phyloP scores from a whole-genome alignment of 768 basidiomycete species.

The Leccinum uliginosum region DNA sequence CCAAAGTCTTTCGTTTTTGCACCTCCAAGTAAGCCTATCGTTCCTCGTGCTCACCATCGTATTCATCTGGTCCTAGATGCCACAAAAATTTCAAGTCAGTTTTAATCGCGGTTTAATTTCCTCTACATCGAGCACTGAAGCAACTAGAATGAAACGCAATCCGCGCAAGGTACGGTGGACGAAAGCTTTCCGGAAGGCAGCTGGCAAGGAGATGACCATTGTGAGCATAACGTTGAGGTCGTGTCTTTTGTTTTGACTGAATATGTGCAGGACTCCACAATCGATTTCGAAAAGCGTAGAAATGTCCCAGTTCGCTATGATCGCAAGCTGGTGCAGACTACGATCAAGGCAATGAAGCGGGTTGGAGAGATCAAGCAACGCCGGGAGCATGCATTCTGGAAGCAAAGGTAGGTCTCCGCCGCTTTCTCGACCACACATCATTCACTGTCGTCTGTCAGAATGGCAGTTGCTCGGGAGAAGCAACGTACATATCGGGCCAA shows the following conservation, averaged over 20 bases:
- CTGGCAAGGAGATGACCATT: conserved; percentile 99
- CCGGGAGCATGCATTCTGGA: conserved; percentile 95
- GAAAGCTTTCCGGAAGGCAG: conserved; percentile 97
- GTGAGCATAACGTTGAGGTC: conserved; percentile 43
- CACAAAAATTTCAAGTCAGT: conserved; percentile 99
- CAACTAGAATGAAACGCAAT: conserved; percentile 92
- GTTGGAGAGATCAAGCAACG: conserved; percentile 87
- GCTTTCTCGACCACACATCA: background rate
- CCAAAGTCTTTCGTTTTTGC: conserved; percentile 97
- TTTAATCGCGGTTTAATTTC: background rate
- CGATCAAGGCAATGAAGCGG: conserved; percentile 94
- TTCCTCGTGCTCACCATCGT: background rate
- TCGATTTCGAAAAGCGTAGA: conserved; percentile 98
- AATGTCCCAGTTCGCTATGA: conserved; percentile 97
- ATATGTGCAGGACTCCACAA: conserved; percentile 82
- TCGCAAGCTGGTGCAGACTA: conserved; percentile 88
- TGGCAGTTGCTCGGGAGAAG: conserved; percentile 80
- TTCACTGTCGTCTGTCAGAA: conserved; percentile 43
- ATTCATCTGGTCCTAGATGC: conserved; percentile 53
- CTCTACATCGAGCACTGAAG: conserved; percentile 1
- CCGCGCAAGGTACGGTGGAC: conserved; percentile 99
- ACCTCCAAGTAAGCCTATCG: conserved; percentile 76
- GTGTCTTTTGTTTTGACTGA: background rate
- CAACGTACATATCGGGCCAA: conserved; percentile 70
- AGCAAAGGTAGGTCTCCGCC: conserved; percentile 60